Conservation (phyloP, 257 asterid species). For the Schizonepeta tenuifolia region DNA sequence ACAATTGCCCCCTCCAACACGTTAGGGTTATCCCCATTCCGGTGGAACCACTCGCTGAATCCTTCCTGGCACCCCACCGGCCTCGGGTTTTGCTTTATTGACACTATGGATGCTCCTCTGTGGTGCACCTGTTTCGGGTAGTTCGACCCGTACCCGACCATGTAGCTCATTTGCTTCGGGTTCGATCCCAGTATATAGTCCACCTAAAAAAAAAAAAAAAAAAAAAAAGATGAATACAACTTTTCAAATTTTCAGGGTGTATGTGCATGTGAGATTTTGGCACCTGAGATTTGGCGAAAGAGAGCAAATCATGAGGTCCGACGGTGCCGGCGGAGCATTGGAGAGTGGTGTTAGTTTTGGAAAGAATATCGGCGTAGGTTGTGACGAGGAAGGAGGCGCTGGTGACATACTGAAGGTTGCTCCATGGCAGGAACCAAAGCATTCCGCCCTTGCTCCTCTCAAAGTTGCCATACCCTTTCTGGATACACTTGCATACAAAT, state of each 20-base stretch:
- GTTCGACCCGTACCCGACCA: slow-evolving; percentile 69
- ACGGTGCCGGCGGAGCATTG: slow-evolving; percentile 42
- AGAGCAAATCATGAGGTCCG: slow-evolving; percentile 34
- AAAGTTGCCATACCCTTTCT: slow-evolving; percentile 47
- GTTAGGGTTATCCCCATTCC: slow-evolving; percentile 57
- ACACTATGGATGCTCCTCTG: slow-evolving; percentile 69
- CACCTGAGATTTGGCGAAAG: slow-evolving; percentile 54
- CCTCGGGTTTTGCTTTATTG: slow-evolving; percentile 36
- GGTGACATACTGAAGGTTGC: slow-evolving; percentile 65
- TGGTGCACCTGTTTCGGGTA: slow-evolving; percentile 60
- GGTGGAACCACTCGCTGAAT: slow-evolving; percentile 46
- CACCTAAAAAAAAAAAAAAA: slow-evolving; percentile 37
- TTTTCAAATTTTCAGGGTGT: too few relatives aligned
- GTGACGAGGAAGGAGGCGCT: slow-evolving; percentile 46
- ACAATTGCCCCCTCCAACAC: slow-evolving; percentile 62
- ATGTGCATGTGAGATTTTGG: too few relatives aligned
- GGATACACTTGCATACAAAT: slow-evolving; percentile 60
- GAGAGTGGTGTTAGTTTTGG: slow-evolving; percentile 29
- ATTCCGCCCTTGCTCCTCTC: slow-evolving; percentile 46
- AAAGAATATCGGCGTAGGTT: slow-evolving; percentile 46
- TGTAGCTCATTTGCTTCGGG: slow-evolving; percentile 56
- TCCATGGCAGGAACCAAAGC: slow-evolving; percentile 49
- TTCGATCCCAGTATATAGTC: slow-evolving; percentile 65
- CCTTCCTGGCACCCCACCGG: slow-evolving; percentile 56
- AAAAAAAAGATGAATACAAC: too few relatives aligned